These are phyloP conservation scores for Phytophthora rubi DNA, from an alignment of 352 stramenopile genomes.

Conservation along the genomic window DNA sequence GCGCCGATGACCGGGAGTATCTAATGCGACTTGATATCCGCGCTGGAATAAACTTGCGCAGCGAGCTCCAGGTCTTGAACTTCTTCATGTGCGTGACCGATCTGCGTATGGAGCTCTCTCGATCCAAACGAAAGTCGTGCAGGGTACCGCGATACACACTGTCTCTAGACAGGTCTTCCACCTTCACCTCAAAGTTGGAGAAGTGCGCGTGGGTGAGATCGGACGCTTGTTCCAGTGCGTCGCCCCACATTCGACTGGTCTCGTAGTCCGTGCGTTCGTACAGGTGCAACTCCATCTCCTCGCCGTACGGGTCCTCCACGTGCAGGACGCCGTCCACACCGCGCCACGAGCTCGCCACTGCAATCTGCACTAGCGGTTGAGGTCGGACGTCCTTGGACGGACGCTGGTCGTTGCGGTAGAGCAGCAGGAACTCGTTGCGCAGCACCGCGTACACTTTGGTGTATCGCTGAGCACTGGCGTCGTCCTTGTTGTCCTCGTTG, in stretches of 20 bases:
- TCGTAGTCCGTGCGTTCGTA: conserved; percentile 62
- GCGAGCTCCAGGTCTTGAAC: conserved; percentile 43
- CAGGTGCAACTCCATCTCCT: conserved; percentile 78
- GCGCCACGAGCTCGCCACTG: conserved; percentile 56
- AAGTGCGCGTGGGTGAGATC: conserved; percentile 73
- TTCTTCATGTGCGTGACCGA: conserved; percentile 48
- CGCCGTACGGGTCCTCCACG: conserved; percentile 64
- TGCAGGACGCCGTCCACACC: conserved; percentile 53
- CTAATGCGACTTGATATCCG: conserved; percentile 35
- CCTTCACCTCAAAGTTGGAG: conserved; percentile 63
- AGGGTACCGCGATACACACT: conserved; percentile 74
- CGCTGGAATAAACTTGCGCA: conserved; percentile 37
- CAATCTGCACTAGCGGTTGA: conserved; percentile 67
- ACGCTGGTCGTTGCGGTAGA: conserved; percentile 61
- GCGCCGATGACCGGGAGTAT: conserved; percentile 35
- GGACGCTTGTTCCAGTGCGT: conserved; percentile 60
- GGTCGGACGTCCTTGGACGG: conserved; percentile 43
- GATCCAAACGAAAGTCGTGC: conserved; percentile 49
- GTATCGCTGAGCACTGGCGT: conserved; percentile 50
- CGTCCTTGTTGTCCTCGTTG: conserved; percentile 21
- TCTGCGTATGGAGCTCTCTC: conserved; percentile 25
- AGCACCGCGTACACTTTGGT: conserved; percentile 78
- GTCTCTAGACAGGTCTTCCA: conserved; percentile 59
- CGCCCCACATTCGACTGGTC: conserved; percentile 40
- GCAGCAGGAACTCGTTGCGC: conserved; percentile 71